phyloP scores from a whole-genome alignment of 208 protist genomes.

The Porcisia deanei region DNA sequence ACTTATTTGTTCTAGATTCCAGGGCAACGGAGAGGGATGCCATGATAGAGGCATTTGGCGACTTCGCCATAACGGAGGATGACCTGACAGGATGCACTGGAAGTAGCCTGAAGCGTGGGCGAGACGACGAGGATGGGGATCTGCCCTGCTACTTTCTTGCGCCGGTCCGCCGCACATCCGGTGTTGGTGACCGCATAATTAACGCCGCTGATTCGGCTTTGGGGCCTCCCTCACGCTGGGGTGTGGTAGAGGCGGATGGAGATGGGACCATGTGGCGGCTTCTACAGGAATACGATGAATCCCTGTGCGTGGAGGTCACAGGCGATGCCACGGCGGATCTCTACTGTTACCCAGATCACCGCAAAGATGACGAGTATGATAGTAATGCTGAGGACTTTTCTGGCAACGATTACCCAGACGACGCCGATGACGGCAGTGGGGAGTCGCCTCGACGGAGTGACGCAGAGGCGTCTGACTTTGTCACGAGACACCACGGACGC shows the following conservation, averaged over 20 bases:
- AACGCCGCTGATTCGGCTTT: background rate
- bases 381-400: slow-evolving; percentile 90
- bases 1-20: slow-evolving; percentile 21
- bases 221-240: slow-evolving; percentile 13
- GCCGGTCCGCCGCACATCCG: slow-evolving; percentile 5
- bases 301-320: slow-evolving; percentile 30
- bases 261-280: slow-evolving; percentile 21
- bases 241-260: slow-evolving; percentile 19
- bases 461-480: slow-evolving; percentile 1
- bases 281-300: slow-evolving; percentile 23
- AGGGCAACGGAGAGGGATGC: slow-evolving; percentile 22
- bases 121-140: slow-evolving; percentile 5
- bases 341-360: slow-evolving; percentile 86
- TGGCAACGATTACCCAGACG: slow-evolving; percentile 87
- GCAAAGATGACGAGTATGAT: slow-evolving; percentile 90
- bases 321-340: slow-evolving; percentile 53
- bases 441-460: slow-evolving; percentile 10
- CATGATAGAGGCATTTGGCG: slow-evolving; percentile 23
- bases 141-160: slow-evolving; percentile 14
- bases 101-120: slow-evolving; percentile 6
- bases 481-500: background rate
- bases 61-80: slow-evolving; percentile 30
- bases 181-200: background rate
- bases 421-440: slow-evolving; percentile 33
- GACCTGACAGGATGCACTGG: background rate